Base-by-base conservation (phyloP, 345 rosid genomes). In the Nephelium lappaceum region DNA sequence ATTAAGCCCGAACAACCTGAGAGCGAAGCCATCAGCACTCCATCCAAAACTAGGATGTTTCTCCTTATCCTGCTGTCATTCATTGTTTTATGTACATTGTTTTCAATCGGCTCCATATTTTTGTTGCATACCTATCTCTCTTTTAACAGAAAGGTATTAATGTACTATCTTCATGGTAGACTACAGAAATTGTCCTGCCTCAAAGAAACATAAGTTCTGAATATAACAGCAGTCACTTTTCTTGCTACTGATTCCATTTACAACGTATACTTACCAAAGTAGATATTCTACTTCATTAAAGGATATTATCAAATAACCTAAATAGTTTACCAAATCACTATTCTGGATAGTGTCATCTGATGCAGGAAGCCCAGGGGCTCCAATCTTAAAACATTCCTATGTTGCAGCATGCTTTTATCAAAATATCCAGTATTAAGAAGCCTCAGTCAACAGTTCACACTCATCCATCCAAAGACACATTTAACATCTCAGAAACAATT, bases 21-120 rank as follows among this genome's bases (percentile, higher is more conserved):
- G 68, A 41, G n/a, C 11, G 38, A 49, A 67, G 25, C 41, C 45
- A 51, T 77, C 58, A 70, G 62, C 74, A 70, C 60, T 70, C 41
- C n/a, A 72, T 5, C 39, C 18, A 25, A 62, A 60, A 23, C 23
- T 43, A 42, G 16, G 69, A 45, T 25, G 58, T 25, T 61, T 62
- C 24, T 21, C 25, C 27, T 25, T 23, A 15, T 25, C 6, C 41
- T 16, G 41, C 57, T 16, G 7, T 41, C 55, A 61, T n/a, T 42
- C 15, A 14, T 16, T 60, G 5, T 18, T 42, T 31, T n/a, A 11
- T 36, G 39, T 60, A 1, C 6, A 55, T 73, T 11, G 58, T 36
- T 8, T n/a, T 12, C 51, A 3, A n/a, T 73, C 21, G 42, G 76
- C 38, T 73, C 25, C 67, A 39, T 73, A 72, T 73, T n/a, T 36